Evolutionary conservation across 2,329 filamentous ascomycete genomes (phyloP).

Genomic region (Fusarium sp.): DNA sequence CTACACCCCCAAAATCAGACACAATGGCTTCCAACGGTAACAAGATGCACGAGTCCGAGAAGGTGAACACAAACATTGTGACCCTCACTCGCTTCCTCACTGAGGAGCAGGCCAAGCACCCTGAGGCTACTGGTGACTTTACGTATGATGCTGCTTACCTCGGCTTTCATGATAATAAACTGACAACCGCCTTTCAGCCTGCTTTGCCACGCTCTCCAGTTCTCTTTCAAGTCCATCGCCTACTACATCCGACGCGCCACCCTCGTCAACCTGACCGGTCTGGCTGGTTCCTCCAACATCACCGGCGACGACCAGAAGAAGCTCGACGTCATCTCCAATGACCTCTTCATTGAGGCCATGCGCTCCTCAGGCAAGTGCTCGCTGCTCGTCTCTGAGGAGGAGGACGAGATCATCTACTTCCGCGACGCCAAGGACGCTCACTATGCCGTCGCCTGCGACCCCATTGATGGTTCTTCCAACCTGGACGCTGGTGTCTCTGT

Average conservation of each 20-base stretch:
- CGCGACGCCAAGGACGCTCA: constrained; percentile 78
- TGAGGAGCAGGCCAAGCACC: constrained; percentile 93
- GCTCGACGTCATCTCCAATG: constrained; percentile 98
- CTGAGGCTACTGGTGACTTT: constrained; percentile 97
- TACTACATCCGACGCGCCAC: constrained; percentile 98
- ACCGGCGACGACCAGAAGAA: constrained; percentile 99
- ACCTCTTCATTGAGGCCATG: constrained; percentile 97
- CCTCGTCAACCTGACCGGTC: constrained; percentile 93
- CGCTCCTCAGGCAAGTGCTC: constrained; percentile 90
- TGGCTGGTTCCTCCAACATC: constrained; percentile 93
- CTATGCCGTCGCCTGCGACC: constrained; percentile 96
- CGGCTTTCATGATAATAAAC: constrained; percentile 17
- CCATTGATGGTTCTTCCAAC: constrained; percentile 98
- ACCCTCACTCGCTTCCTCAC: constrained; percentile 96
- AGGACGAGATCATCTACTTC: constrained; percentile 93
- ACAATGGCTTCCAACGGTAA: constrained; percentile 55
- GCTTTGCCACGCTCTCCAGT: constrained; percentile 96
- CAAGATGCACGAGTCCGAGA: constrained; percentile 71
- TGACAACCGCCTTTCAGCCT: constrained; percentile 66
- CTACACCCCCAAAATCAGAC: constrained; percentile 29
- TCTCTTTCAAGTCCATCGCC: constrained; percentile 99
- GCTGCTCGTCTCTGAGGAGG: constrained; percentile 96
- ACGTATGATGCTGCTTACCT: constrained; percentile 69
- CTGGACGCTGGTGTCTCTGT: constrained; percentile 97
- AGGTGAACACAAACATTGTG: constrained; percentile 95